Base-by-base conservation (phyloP, 345 rosid genomes). In the Citrus medica region DNA sequence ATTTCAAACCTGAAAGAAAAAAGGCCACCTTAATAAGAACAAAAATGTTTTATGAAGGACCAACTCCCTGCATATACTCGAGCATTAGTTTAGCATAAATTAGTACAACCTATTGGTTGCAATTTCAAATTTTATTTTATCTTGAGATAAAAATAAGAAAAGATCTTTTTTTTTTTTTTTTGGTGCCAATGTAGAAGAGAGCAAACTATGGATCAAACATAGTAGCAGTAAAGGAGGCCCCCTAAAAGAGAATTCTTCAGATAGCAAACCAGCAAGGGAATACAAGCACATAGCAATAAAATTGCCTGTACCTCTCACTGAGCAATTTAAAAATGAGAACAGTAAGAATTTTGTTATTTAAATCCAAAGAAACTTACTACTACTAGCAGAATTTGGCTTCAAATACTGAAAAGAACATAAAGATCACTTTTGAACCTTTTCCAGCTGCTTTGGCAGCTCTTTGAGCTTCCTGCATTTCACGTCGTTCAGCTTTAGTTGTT, bases 401-500 rank as follows among this genome's bases (percentile, higher is more conserved):
- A 75, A 46, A 1, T 7, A 37, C 61, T 60, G 42, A 58, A 35
- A 16, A 40, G 6, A 24, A 22, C 33, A 76, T 24, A 22, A 16
- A 56, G 19, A 10, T 27, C 42, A 75, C 48, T 59, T n/a, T 62
- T 48, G 69, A 71, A 86, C 91, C 91, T 88, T 82, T 88, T 59
- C 86, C 82, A 61, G 85, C 85, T 9, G 85, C 91, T 81, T 92
- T 90, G 55, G 89, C 90, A 68, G 93, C 91, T 28, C 94, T 83
- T 67, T 91, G 92, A 65, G 92, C 83, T 73, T 92, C 94, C 82
- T 89, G 94, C 80, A 85, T 69, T 62, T 94, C 90, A 66, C 93
- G 91, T 56, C 92, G 86, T 81, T 92, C 97, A 71, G 94, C 91
- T 81, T 89, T 92, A 17, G 90, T 88, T 22, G 91, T 85, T 78